Conservation (phyloP, 2,329 filamentous ascomycete species). For the Pseudopithomyces maydicus region DNA sequence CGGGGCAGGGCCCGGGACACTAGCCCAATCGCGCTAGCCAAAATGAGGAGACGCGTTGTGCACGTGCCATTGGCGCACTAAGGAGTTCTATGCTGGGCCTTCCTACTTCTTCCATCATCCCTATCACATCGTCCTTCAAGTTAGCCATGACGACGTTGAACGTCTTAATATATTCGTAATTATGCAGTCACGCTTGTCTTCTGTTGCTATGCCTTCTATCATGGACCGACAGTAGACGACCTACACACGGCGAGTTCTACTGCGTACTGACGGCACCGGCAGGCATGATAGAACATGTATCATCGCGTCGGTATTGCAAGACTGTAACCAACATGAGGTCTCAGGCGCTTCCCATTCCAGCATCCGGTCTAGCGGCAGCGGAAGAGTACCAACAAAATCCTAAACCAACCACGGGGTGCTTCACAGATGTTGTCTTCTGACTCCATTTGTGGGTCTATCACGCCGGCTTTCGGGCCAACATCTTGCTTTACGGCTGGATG, state of each 20-base stretch:
- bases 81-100: neutral
- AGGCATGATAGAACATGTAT: too few relatives aligned
- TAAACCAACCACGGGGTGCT: constrained; percentile 18
- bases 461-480: constrained; percentile 25
- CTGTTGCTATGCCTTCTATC: too few relatives aligned
- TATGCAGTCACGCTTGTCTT: too few relatives aligned
- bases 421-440: constrained; percentile 28
- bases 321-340: too few relatives aligned
- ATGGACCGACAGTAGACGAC: too few relatives aligned
- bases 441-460: constrained; percentile 38
- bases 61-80: constrained; percentile 4
- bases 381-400: neutral
- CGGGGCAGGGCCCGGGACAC: neutral
- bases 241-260: too few relatives aligned
- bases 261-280: too few relatives aligned
- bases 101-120: neutral
- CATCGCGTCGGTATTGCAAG: too few relatives aligned
- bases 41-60: neutral
- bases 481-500: constrained; percentile 15
- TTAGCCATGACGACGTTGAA: neutral
- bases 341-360: neutral
- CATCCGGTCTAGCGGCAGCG: neutral
- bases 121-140: neutral
- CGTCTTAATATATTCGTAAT: neutral
- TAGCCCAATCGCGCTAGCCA: neutral